A percentile compares a stretch with the other conserved stretches of the same genome.
These are phyloP conservation scores for Danielia oregonensis DNA, from an alignment of 805 yeast genomes.

Conservation along the genomic window DNA sequence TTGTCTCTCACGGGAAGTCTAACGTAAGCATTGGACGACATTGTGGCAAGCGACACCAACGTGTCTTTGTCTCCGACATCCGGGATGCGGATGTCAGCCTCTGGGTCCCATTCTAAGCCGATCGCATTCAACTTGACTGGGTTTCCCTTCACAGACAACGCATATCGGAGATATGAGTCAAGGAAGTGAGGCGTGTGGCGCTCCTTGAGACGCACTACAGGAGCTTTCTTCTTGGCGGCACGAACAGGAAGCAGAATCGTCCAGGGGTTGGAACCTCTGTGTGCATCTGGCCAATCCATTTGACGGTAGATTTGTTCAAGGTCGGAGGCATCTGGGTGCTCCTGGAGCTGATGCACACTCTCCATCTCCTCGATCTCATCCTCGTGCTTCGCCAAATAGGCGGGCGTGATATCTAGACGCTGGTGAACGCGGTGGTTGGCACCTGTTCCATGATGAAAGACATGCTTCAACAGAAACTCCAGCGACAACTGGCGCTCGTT, in stretches of 20 bases:
- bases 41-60: conserved; percentile 67
- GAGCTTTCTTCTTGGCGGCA: conserved; percentile 15
- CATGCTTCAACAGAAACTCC: conserved; percentile 44
- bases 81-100: conserved; percentile 56
- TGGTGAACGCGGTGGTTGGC: conserved; percentile 39
- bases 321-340: not conserved
- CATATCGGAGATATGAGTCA: conserved; percentile 62
- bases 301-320: conserved; percentile 9
- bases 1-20: conserved; percentile 56
- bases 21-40: conserved; percentile 91
- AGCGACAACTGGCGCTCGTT: too few species aligned
- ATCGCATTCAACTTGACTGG: conserved; percentile 34
- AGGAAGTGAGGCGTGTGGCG: conserved; percentile 55
- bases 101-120: conserved; percentile 61
- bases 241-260: conserved; percentile 29
- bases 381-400: conserved; percentile 25
- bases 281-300: conserved; percentile 35
- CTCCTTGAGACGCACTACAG: conserved; percentile 27
- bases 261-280: conserved; percentile 37
- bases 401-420: conserved; percentile 48
- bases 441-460: conserved; percentile 60
- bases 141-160: conserved; percentile 40
- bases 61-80: conserved; percentile 73
- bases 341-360: too few species aligned
- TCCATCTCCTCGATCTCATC: not conserved